phyloP scores from a whole-genome alignment of 495 filamentous ascomycete genomes.

The Penicillium flavigenum region DNA sequence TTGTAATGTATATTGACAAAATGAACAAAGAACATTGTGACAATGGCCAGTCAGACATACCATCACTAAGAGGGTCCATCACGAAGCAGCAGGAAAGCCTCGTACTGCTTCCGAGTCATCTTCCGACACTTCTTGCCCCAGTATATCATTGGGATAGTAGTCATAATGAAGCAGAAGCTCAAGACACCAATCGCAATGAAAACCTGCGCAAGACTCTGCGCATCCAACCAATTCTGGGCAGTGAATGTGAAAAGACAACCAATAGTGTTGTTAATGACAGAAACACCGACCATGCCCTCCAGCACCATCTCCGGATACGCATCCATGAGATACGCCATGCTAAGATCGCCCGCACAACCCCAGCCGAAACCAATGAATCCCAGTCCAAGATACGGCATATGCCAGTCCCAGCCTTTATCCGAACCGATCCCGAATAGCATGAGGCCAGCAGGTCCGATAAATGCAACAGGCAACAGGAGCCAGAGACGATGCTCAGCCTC shows the following conservation, averaged over 20 bases:
- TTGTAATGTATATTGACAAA: neutral
- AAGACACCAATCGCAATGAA: slow-evolving; percentile 34
- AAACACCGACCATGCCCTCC: slow-evolving; percentile 39
- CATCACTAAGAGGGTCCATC: slow-evolving; percentile 14
- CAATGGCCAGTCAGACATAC: neutral
- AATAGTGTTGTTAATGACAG: slow-evolving; percentile 39
- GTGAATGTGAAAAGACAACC: slow-evolving; percentile 38
- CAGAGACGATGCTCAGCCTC: slow-evolving; percentile 39
- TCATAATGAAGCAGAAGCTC: slow-evolving; percentile 23
- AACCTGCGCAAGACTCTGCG: slow-evolving; percentile 16
- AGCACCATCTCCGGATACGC: slow-evolving; percentile 36
- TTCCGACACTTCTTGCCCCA: slow-evolving; percentile 20
- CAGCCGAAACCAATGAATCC: slow-evolving; percentile 38
- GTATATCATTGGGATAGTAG: slow-evolving; percentile 21
- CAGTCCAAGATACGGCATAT: slow-evolving; percentile 29
- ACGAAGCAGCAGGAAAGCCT: slow-evolving; percentile 21
- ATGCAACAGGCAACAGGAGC: slow-evolving; percentile 31
- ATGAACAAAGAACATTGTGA: neutral
- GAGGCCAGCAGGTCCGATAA: slow-evolving; percentile 33
- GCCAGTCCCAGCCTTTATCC: slow-evolving; percentile 28
- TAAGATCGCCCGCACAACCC: slow-evolving; percentile 37
- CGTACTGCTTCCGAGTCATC: slow-evolving; percentile 20
- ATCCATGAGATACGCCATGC: slow-evolving; percentile 35
- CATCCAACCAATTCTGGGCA: slow-evolving; percentile 24
- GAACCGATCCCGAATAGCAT: slow-evolving; percentile 37